phyloP scores from a whole-genome alignment of 345 rosid species.

The Rhizophora mangle region DNA sequence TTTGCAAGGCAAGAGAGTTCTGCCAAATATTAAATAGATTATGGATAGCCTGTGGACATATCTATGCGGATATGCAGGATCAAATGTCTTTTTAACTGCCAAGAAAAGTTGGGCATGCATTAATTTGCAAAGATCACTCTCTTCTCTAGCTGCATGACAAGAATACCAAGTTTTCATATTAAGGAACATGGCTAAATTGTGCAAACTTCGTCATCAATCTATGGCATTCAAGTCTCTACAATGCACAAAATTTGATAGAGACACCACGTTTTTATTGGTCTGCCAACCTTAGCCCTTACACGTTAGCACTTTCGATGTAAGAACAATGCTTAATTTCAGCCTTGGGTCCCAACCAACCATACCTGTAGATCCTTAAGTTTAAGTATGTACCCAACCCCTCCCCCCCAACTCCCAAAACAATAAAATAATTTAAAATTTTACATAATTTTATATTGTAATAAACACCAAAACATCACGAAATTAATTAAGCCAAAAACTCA shows the following conservation, averaged over 20 bases:
- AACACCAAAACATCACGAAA: too few relatives aligned
- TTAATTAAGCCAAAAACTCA: too few relatives aligned
- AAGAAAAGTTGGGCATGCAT: not conserved
- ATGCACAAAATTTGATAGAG: not conserved
- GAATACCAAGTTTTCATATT: not conserved
- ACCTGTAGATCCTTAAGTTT: not conserved
- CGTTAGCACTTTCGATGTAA: constrained; percentile 12
- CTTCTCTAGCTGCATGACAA: too few relatives aligned
- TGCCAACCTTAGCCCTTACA: constrained; percentile 18
- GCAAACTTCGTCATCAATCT: not conserved
- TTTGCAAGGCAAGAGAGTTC: too few relatives aligned
- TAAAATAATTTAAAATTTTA: too few relatives aligned
- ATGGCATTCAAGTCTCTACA: not conserved
- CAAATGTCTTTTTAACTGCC: not conserved
- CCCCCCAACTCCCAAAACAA: too few relatives aligned
- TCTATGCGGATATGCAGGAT: not conserved
- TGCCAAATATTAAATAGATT: too few relatives aligned
- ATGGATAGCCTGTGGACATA: too few relatives aligned
- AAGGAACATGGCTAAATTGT: not conserved
- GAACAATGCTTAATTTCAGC: not conserved
- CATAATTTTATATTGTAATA: too few relatives aligned
- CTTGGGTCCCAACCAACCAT: constrained; percentile 8
- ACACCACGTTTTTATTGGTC: not conserved
- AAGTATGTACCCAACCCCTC: too few relatives aligned
- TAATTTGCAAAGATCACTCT: not conserved